These are phyloP conservation scores for Apophysomyces elegans DNA, from an alignment of 371 early-diverging fungal genomes.

Conservation along the genomic window DNA sequence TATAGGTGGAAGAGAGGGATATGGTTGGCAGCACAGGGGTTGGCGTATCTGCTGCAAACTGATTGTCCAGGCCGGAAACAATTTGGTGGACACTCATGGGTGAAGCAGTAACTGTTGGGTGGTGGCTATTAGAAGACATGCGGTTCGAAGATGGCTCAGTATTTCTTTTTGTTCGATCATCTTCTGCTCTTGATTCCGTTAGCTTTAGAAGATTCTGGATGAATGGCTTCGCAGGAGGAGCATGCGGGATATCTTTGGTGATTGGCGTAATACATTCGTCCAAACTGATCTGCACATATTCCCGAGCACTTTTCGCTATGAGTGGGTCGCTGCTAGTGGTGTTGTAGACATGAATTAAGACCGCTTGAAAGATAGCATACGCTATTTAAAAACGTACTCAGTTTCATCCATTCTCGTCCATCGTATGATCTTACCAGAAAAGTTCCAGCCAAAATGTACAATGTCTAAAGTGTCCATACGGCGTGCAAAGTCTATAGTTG, in stretches of 20 bases:
- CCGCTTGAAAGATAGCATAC: conserved; percentile 48
- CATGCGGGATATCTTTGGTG: conserved; percentile 35
- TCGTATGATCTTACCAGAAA: conserved; percentile 28
- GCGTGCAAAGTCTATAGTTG: conserved; percentile 53
- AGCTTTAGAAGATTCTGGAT: conserved; percentile 33
- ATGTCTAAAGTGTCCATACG: conserved; percentile 29
- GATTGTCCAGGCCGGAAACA: conserved; percentile 15
- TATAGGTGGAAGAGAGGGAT: conserved; percentile 11
- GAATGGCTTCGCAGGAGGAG: conserved; percentile 38
- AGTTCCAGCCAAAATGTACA: conserved; percentile 50
- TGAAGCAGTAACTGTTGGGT: conserved; percentile 9
- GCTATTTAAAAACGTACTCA: conserved; percentile 17
- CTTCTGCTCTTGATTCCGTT: conserved; percentile 18
- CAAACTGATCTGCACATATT: conserved; percentile 36
- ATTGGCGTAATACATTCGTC: conserved; percentile 40
- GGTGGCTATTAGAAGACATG: background rate
- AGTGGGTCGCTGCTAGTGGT: conserved; percentile 34
- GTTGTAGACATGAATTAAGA: conserved; percentile 48
- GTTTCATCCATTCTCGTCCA: background rate
- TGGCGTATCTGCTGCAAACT: background rate
- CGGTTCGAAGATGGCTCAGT: background rate
- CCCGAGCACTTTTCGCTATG: conserved; percentile 29
- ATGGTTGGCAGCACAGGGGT: conserved; percentile 12
- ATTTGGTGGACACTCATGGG: conserved; percentile 36
- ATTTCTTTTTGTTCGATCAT: conserved; percentile 8